Evolutionary conservation across 495 filamentous ascomycete genomes (phyloP), one percentile per base, ranked within the genome.

Genomic region (Penicillium paxilli): DNA sequence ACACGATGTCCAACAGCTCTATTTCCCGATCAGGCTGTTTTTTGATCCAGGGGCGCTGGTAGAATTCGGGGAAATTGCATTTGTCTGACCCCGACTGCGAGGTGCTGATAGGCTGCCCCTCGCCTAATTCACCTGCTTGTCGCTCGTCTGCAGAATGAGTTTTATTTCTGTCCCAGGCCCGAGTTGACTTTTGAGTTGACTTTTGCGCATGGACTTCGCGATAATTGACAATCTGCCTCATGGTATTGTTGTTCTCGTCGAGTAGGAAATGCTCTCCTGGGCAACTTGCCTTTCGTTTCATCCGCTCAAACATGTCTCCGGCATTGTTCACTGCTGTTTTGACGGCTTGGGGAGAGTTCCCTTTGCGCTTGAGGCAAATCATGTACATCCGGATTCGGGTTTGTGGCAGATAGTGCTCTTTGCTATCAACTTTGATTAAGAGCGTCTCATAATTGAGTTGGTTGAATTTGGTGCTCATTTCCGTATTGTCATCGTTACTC

Each of bases 391-490:
- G 79, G 26, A 75, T 74, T 1, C 91, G 75, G 5, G 91, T 96
- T 32, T 96, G 91, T 0, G 91, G 91, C 2, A 95, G 71, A 44
- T 91, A 92, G 62, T 80, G 93, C 0, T 88, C 60, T 63, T 93
- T 94, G 2, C 85, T 87, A 58, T 96, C 89, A 0, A 89, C 60
- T 5, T 65, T 53, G 5, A 64, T 25, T 12, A 67, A 71, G 5
- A 56, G 54, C 1, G 78, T 75, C 1, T 73, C 58, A 62, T 94
- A 96, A 12, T 77, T 80, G 19, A 83, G 68, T 4, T 70, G 64
- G 0, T 70, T 57, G 66, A 85, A 84, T 21, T 78, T 65, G 1
- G 68, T 38, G 11, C 64, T 64, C 50, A 90, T 84, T 4, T 59
- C 46, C 90, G 89, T 94, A 3, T 85, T 14, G 0, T 12, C 1